Evolutionary conservation across 768 basidiomycete genomes (phyloP), one percentile per base, ranked within the genome.

Genomic region (Dentipellis sp.): DNA sequence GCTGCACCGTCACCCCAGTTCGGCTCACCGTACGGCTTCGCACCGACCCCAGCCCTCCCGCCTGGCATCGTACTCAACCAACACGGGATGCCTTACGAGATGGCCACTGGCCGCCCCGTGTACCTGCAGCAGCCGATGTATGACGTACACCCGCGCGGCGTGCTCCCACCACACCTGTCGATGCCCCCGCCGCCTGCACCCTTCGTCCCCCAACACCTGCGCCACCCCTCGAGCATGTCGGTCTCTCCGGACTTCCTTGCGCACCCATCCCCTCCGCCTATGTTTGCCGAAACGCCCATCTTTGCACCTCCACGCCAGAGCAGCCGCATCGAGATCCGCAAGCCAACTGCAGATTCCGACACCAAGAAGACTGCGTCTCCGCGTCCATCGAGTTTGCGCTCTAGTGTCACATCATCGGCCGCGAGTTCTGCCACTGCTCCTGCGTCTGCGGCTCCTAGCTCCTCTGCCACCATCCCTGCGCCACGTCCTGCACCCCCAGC

Each of bases 101-200:
- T 91, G 52, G 82, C 88, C 12, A 91, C 88, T 4, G 91, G 91
- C 40, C 88, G 87, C 39, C 80, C 88, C 10, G 83, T 92, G 36
- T 86, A 85, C 63, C 74, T 91, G 29, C 79, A 83, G 59, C 70
- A 68, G 10, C 53, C 57, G 7, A 29, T 49, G 50, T 49, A 47
- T 34, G 29, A 50, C 40, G 14, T 14, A 42, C 40, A 19, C 7
- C 48, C 48, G 19, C 42, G 42, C 14, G n/a, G n/a, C 42, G 48
- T 35, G 2, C 17, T 22, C 9, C 55, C 61, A 6, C 38, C 56
- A 16, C 60, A 59, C 35, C 51, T 61, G 23, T 53, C 42, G 2
- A 61, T 76, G n/a, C 74, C 78, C 11, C 78, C 81, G 17, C 74
- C 76, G 2, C 74, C 77, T 29, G 77, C 86, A 73, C 73, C 81